Evolutionary conservation across 371 early-diverging fungal genomes (phyloP).

Genomic region (Edhazardia aedis): DNA sequence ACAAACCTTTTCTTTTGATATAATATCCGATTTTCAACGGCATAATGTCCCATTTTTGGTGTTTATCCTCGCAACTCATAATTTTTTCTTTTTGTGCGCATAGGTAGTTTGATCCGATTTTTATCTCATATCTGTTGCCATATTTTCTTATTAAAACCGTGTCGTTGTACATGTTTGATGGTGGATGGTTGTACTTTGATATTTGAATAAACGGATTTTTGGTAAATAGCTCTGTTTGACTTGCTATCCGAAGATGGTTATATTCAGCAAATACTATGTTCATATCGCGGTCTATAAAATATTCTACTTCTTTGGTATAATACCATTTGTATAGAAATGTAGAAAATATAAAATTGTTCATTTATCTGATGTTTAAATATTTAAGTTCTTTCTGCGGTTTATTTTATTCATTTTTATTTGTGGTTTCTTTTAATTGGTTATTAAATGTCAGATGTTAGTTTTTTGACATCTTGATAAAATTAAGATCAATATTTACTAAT

Average conservation of each 20-base stretch:
- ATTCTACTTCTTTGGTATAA: background rate
- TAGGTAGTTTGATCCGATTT: conserved; percentile 1
- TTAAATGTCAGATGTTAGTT: too few species aligned
- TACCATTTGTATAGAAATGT: too few species aligned
- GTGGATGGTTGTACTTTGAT: conserved; percentile 1
- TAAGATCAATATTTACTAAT: too few species aligned
- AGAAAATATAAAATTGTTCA: too few species aligned
- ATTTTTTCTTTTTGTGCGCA: conserved; percentile 7
- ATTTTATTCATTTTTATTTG: too few species aligned
- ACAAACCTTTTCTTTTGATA: too few species aligned
- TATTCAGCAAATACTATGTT: conserved; percentile 15
- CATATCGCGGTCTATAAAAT: conserved; percentile 5
- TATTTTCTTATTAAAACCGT: conserved; percentile 7
- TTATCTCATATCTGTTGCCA: conserved; percentile 9
- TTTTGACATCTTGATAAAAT: too few species aligned
- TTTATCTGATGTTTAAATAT: too few species aligned
- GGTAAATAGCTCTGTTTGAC: background rate
- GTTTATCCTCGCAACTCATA: conserved; percentile 4
- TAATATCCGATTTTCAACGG: too few species aligned
- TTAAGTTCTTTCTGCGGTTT: too few species aligned
- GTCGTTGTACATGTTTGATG: conserved; percentile 6
- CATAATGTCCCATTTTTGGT: too few species aligned
- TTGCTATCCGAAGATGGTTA: background rate
- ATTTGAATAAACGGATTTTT: background rate
- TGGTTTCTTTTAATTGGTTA: too few species aligned